Conservation (phyloP, 768 basidiomycete genomes). For the Lyophyllum shimeji region DNA sequence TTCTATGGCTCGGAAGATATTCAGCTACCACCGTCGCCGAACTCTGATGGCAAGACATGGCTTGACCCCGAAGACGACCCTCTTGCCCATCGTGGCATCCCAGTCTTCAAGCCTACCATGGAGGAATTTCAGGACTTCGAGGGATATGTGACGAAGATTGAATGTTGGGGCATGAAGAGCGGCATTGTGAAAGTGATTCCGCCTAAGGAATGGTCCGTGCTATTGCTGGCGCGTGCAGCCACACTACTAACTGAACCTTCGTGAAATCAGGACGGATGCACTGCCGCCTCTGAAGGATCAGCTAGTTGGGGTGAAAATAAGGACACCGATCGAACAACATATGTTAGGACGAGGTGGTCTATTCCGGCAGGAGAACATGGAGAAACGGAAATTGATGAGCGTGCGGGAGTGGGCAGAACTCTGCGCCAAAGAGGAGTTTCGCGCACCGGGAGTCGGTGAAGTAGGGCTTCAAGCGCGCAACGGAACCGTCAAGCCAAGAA, state of each 20-base stretch:
- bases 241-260: slow-evolving; percentile 21
- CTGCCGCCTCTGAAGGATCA: slow-evolving; percentile 74
- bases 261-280: slow-evolving; percentile 54
- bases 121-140: slow-evolving; percentile 93
- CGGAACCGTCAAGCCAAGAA: slow-evolving; percentile 30
- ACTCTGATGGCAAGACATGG: slow-evolving; percentile 63
- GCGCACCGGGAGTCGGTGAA: slow-evolving; percentile 72
- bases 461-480: slow-evolving; percentile 53
- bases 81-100: slow-evolving; percentile 84
- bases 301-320: slow-evolving; percentile 74
- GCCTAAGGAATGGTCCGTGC: slow-evolving; percentile 85
- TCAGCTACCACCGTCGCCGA: slow-evolving; percentile 58
- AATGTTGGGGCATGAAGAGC: slow-evolving; percentile 86
- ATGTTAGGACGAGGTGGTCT: slow-evolving; percentile 86
- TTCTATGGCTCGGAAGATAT: slow-evolving; percentile 65
- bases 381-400: slow-evolving; percentile 81
- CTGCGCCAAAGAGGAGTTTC: slow-evolving; percentile 67
- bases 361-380: slow-evolving; percentile 89
- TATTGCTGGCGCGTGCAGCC: slow-evolving; percentile 15
- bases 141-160: slow-evolving; percentile 80
- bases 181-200: slow-evolving; percentile 98
- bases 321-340: slow-evolving; percentile 90
- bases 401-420: slow-evolving; percentile 87
- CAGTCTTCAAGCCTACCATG: slow-evolving; percentile 94
- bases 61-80: slow-evolving; percentile 81